These are phyloP conservation scores for Heterobasidion irregulare DNA, from an alignment of 1,284 basidiomycete genomes.

Conservation along the genomic window DNA sequence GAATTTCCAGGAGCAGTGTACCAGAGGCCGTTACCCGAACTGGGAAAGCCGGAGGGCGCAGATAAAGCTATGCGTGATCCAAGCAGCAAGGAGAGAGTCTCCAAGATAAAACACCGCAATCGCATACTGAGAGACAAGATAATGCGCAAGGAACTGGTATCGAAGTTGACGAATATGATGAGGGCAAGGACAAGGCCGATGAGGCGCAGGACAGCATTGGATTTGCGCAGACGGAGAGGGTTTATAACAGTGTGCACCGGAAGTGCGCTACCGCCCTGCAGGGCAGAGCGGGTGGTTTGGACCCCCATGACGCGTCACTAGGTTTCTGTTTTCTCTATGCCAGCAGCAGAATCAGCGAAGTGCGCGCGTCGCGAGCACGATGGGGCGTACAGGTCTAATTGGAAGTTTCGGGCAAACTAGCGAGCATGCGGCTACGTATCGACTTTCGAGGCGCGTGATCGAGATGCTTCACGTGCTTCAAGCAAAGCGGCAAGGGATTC, in stretches of 20 bases:
- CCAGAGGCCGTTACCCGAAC: constrained; percentile 70
- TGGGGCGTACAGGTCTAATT: neutral
- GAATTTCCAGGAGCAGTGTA: constrained; percentile 41
- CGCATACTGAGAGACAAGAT: neutral
- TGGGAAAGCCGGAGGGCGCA: constrained; percentile 49
- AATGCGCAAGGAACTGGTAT: neutral
- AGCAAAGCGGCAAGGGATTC: neutral
- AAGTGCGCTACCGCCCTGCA: neutral
- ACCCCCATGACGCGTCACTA: constrained; percentile 5
- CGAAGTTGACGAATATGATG: neutral
- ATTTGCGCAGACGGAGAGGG: neutral
- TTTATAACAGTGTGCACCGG: neutral
- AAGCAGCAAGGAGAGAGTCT: neutral
- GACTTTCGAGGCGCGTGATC: neutral
- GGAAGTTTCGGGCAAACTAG: neutral
- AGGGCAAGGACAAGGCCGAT: neutral
- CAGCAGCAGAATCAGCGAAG: neutral
- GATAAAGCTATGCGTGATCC: constrained; percentile 2
- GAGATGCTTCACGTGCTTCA: neutral
- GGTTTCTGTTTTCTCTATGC: neutral
- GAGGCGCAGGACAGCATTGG: neutral
- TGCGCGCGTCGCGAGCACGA: neutral
- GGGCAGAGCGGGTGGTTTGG: neutral
- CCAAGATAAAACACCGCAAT: neutral
- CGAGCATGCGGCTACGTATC: neutral